Percentiles rank a stretch among this genome's conserved stretches.
phyloP scores from a whole-genome alignment of 306 rosid species.

The Begonia masoniana region DNA sequence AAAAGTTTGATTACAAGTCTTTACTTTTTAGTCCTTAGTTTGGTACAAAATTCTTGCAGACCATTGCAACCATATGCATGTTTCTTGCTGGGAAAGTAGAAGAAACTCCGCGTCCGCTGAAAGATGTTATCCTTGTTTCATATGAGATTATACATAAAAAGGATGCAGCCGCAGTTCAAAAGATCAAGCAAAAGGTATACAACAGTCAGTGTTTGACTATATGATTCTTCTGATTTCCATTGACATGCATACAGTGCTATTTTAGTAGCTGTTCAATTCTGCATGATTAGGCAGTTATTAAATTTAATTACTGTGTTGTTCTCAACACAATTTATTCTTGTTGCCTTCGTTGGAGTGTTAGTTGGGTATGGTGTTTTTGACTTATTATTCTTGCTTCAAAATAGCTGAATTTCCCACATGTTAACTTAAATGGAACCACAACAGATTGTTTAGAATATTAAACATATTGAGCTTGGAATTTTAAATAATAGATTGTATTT shows the following conservation, averaged over 20 bases:
- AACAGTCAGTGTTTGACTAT: constrained; percentile 2
- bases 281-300: no score
- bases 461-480: neutral
- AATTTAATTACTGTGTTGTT: no score
- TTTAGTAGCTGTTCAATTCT: no score
- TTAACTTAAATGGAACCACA: no score
- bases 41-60: constrained; percentile 45
- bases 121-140: constrained; percentile 88
- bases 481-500: neutral
- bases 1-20: no score
- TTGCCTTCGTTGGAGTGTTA: no score
- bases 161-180: constrained; percentile 82
- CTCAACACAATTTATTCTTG: no score
- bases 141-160: constrained; percentile 87
- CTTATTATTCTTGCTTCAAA: no score
- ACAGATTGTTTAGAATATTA: no score
- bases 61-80: constrained; percentile 94
- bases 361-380: no score
- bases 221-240: constrained; percentile 1
- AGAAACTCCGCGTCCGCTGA: constrained; percentile 94
- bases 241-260: no score
- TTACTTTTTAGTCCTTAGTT: constrained; percentile 14
- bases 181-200: constrained; percentile 83
- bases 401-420: no score
- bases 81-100: constrained; percentile 99